Evolutionary conservation across 805 yeast genomes (phyloP).

Genomic region (Candida golubevii): DNA sequence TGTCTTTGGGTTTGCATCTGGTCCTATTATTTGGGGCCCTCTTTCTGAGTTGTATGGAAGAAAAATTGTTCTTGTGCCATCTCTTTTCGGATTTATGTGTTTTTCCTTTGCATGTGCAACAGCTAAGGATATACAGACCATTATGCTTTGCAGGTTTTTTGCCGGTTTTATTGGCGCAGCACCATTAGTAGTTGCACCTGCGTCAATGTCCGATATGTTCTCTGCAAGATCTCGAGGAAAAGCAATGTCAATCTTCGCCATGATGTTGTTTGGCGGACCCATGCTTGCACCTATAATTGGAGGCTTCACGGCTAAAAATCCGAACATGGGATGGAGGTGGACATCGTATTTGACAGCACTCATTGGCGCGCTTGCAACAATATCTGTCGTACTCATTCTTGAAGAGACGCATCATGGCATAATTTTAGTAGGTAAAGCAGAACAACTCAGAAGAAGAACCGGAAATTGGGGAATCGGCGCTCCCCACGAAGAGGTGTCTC

Average conservation of each 20-base stretch:
- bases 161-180: conserved; percentile 24
- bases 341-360: conserved; percentile 68
- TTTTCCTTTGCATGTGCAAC: conserved; percentile 47
- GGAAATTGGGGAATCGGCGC: conserved; percentile 84
- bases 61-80: conserved; percentile 52
- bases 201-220: conserved; percentile 22
- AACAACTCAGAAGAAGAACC: conserved; percentile 56
- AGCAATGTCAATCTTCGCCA: conserved; percentile 21
- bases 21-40: conserved; percentile 91
- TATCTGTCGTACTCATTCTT: conserved; percentile 40
- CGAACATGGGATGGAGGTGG: conserved; percentile 80
- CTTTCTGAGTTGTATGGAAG: conserved; percentile 77
- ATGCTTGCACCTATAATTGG: conserved; percentile 36
- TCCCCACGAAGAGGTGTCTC: conserved; percentile 50
- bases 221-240: conserved; percentile 18
- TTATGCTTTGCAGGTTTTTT: conserved; percentile 23
- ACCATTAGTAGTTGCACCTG: conserved; percentile 24
- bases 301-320: conserved; percentile 55
- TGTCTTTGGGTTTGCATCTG: conserved; percentile 91
- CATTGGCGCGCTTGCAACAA: conserved; percentile 42
- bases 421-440: conserved; percentile 60
- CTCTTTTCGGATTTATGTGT: conserved; percentile 51
- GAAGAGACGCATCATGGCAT: conserved; percentile 74
- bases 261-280: conserved; percentile 33
- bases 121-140: conserved; percentile 22